A percentile compares a stretch with the other conserved stretches of the same genome.
phyloP scores from a whole-genome alignment of 2,329 filamentous ascomycete species.

The Hypoxylon sp. region DNA sequence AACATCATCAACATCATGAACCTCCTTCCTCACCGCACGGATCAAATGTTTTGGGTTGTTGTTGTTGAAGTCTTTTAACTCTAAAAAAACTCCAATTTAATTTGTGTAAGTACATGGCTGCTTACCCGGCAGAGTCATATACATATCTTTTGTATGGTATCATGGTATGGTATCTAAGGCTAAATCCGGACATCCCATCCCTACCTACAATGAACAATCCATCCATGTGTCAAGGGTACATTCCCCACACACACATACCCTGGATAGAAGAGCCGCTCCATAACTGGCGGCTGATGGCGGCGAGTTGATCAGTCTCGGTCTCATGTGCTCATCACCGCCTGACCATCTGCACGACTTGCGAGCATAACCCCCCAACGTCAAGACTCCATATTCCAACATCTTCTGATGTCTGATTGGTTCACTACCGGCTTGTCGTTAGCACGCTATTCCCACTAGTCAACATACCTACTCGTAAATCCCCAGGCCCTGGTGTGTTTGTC shows the following conservation, averaged over 20 bases:
- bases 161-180: too few relatives aligned
- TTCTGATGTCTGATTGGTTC: conserved; percentile 25
- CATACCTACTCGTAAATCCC: conserved; percentile 7
- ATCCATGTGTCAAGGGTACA: neutral
- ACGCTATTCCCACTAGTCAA: conserved; percentile 27
- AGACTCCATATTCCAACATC: conserved; percentile 21
- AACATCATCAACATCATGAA: too few relatives aligned
- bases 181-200: too few relatives aligned
- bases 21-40: too few relatives aligned
- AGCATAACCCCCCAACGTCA: conserved; percentile 15
- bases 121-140: too few relatives aligned
- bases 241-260: conserved; percentile 11
- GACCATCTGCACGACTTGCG: conserved; percentile 21
- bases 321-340: conserved; percentile 33
- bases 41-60: too few relatives aligned
- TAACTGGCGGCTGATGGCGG: conserved; percentile 19
- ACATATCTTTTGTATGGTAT: too few relatives aligned
- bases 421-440: conserved; percentile 3
- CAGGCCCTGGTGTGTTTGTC: conserved; percentile 10
- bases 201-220: too few relatives aligned
- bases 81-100: too few relatives aligned
- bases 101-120: too few relatives aligned
- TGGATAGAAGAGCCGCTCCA: conserved; percentile 19
- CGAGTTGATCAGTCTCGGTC: conserved; percentile 19
- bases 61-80: too few relatives aligned